Percentiles rank a stretch among this genome's conserved stretches.
Conservation (phyloP, 306 rosid species). For the Fagus sylvatica region DNA sequence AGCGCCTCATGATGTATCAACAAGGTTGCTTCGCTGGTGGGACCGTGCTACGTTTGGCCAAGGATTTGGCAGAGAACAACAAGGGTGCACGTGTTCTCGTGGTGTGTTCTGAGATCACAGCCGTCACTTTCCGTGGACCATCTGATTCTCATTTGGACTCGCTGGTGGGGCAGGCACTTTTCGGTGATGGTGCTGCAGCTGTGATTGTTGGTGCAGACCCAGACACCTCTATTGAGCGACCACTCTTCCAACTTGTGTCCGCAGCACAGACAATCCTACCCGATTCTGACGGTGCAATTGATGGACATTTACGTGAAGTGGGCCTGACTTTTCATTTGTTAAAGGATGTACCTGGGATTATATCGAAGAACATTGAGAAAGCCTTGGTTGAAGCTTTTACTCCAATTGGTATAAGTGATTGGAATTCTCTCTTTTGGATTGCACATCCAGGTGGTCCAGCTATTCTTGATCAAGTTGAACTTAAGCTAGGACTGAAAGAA, state of each 20-base stretch:
- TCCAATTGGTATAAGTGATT: constrained; percentile 47
- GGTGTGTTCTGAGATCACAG: constrained; percentile 66
- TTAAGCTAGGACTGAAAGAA: constrained; percentile 40
- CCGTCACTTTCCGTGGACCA: constrained; percentile 67
- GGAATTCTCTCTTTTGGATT: constrained; percentile 65
- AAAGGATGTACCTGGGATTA: constrained; percentile 57
- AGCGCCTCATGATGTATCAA: constrained; percentile 67
- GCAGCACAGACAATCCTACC: constrained; percentile 53
- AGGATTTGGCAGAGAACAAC: constrained; percentile 67
- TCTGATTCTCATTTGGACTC: constrained; percentile 54
- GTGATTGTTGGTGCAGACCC: constrained; percentile 54
- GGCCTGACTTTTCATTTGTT: constrained; percentile 56
- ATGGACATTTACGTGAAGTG: constrained; percentile 54
- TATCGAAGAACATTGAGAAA: constrained; percentile 61
- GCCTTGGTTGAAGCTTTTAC: constrained; percentile 49
- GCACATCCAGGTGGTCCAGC: constrained; percentile 77
- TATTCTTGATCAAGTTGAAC: constrained; percentile 57
- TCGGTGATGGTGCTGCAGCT: constrained; percentile 59
- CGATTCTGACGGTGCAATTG: constrained; percentile 57
- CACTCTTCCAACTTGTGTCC: constrained; percentile 42
- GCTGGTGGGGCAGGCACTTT: constrained; percentile 55
- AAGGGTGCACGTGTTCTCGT: constrained; percentile 53
- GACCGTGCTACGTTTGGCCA: constrained; percentile 62
- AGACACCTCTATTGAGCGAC: constrained; percentile 30
- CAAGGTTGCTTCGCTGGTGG: constrained; percentile 73